Conservation (phyloP, 345 rosid species). For the Eucalyptus pauciflora region DNA sequence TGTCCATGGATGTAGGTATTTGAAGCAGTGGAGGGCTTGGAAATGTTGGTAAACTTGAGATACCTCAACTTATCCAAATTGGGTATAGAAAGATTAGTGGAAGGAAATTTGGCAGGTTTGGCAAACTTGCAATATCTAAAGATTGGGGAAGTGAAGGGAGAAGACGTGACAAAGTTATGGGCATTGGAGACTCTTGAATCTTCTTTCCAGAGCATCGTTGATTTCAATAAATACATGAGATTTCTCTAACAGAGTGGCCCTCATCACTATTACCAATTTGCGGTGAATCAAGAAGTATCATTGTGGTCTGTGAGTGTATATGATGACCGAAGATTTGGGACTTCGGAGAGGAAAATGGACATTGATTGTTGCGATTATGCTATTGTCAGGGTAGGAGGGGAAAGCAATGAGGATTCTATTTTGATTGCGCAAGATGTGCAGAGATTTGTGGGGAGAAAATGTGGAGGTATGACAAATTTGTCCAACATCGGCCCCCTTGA, state of each 20-base stretch:
- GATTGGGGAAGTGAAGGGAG: not conserved
- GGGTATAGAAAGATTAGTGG: not conserved
- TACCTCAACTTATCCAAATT: not conserved
- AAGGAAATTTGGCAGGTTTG: not conserved
- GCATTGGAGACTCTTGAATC: not conserved
- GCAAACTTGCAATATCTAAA: not conserved
- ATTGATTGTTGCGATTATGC: not conserved
- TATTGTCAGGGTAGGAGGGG: not conserved
- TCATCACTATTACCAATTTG: not conserved
- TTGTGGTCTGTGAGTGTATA: not conserved
- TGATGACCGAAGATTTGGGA: not conserved
- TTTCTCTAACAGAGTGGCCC: not conserved
- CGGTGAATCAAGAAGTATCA: not conserved
- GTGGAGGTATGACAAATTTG: not conserved
- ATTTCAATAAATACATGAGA: not conserved
- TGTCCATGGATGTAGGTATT: not conserved
- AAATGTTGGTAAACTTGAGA: not conserved
- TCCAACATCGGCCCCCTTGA: not conserved
- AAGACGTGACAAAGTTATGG: not conserved
- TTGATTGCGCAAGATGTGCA: not conserved
- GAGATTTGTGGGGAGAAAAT: not conserved
- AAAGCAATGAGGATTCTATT: not conserved
- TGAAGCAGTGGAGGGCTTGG: not conserved
- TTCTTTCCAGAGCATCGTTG: not conserved
- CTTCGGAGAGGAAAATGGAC: not conserved